A percentile compares a stretch with the other conserved stretches of the same genome.
Evolutionary conservation across 352 stramenopile species (phyloP).

Genomic region (Elongisporangium undulatum): DNA sequence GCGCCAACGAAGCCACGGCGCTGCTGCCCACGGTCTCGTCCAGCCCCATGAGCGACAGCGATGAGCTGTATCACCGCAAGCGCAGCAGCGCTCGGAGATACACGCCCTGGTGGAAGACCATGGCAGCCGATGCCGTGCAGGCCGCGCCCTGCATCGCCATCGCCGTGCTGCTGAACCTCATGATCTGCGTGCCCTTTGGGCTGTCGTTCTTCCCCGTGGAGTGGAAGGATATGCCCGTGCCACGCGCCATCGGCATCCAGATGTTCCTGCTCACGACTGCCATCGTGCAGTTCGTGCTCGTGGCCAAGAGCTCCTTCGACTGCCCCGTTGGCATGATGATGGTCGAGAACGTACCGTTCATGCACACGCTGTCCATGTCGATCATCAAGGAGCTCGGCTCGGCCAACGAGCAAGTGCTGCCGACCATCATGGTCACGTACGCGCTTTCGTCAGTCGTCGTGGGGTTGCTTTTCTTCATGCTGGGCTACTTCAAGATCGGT

Average conservation of each 20-base stretch:
- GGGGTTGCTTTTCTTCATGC: conserved; percentile 82
- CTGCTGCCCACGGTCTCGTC: not conserved
- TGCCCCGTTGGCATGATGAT: conserved; percentile 88
- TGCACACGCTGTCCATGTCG: conserved; percentile 84
- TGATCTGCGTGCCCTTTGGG: conserved; percentile 85
- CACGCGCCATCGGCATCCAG: conserved; percentile 72
- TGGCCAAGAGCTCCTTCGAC: conserved; percentile 70
- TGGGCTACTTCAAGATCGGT: conserved; percentile 89
- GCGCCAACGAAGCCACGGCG: not conserved
- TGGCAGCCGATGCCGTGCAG: conserved; percentile 26
- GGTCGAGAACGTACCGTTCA: conserved; percentile 96
- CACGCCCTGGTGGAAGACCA: conserved; percentile 14
- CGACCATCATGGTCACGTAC: conserved; percentile 92
- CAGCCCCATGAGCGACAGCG: not conserved
- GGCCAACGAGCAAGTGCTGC: conserved; percentile 65
- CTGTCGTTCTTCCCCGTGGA: conserved; percentile 83
- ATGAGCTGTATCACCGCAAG: not conserved
- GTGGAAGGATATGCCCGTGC: conserved; percentile 71
- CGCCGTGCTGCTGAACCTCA: conserved; percentile 76
- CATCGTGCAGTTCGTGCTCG: conserved; percentile 81
- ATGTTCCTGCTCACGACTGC: conserved; percentile 81
- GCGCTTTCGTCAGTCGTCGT: conserved; percentile 88
- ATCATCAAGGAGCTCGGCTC: conserved; percentile 85
- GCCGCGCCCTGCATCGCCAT: conserved; percentile 57
- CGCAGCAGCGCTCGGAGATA: not conserved